A percentile compares a stretch with the other conserved stretches of the same genome.
These are phyloP conservation scores for Chlorociboria aeruginascens DNA, from an alignment of 495 filamentous ascomycete species.

Conservation along the genomic window DNA sequence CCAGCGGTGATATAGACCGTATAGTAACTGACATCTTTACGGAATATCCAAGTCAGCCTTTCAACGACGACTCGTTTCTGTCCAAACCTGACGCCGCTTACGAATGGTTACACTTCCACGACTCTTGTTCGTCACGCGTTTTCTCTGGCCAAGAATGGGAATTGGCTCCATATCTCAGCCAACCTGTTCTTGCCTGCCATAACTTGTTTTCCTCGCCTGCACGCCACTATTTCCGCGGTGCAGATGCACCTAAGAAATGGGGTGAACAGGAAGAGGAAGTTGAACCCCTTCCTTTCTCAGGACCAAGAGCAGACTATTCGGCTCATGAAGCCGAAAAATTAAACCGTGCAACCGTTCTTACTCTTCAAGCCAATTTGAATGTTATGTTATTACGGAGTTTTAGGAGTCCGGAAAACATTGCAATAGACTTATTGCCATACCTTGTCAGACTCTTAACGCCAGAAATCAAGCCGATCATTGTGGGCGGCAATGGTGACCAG, in stretches of 20 bases:
- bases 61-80: conserved; percentile 84
- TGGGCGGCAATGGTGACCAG: conserved; percentile 56
- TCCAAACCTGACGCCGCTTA: conserved; percentile 78
- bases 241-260: conserved; percentile 33
- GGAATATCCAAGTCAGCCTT: conserved; percentile 72
- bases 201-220: conserved; percentile 66
- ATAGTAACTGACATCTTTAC: conserved; percentile 71
- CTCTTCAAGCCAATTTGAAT: conserved; percentile 41
- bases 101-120: conserved; percentile 94
- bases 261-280: conserved; percentile 36
- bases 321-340: conserved; percentile 66
- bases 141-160: conserved; percentile 80
- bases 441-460: conserved; percentile 73
- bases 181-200: conserved; percentile 81
- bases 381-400: conserved; percentile 60
- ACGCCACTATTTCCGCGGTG: conserved; percentile 17
- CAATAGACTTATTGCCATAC: conserved; percentile 74
- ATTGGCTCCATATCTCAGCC: conserved; percentile 68
- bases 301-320: conserved; percentile 64
- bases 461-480: conserved; percentile 82
- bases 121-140: conserved; percentile 61
- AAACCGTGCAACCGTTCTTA: conserved; percentile 41
- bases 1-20: conserved; percentile 76
- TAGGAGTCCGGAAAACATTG: conserved; percentile 58
- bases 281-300: conserved; percentile 61